A percentile compares a stretch with the other conserved stretches of the same genome.
Evolutionary conservation across 2,329 filamentous ascomycete species (phyloP).

Genomic region (Thermomyces lanuginosus): DNA sequence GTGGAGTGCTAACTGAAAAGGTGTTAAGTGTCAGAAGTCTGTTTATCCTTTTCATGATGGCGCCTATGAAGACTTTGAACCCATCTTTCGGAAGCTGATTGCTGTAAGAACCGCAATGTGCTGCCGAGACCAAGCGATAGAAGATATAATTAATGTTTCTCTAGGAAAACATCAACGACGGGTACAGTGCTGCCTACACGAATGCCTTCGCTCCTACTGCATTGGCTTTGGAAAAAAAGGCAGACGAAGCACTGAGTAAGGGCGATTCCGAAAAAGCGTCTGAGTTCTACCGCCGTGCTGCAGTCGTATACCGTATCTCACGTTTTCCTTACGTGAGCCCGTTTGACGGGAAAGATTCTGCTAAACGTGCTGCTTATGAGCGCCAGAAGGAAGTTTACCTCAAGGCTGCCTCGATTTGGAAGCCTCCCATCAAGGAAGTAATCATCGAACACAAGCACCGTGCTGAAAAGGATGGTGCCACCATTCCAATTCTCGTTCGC

Average conservation of each 20-base stretch:
- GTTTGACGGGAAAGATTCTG: too few relatives aligned
- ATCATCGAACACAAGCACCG: slow-evolving; percentile 42
- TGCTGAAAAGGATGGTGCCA: slow-evolving; percentile 34
- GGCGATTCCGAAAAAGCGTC: slow-evolving; percentile 40
- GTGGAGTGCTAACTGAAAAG: not conserved
- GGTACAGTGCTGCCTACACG: slow-evolving; percentile 50
- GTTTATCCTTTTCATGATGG: slow-evolving; percentile 64
- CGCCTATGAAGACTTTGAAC: slow-evolving; percentile 49
- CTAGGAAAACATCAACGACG: slow-evolving; percentile 45
- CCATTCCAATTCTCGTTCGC: slow-evolving; percentile 50
- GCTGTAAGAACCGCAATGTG: slow-evolving; percentile 28
- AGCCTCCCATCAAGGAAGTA: slow-evolving; percentile 45
- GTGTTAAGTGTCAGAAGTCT: slow-evolving; percentile 42
- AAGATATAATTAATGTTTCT: slow-evolving; percentile 1
- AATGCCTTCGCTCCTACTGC: slow-evolving; percentile 45
- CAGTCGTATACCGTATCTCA: slow-evolving; percentile 56
- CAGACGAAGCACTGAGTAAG: slow-evolving; percentile 33
- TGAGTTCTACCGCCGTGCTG: slow-evolving; percentile 51
- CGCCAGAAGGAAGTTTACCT: slow-evolving; percentile 48
- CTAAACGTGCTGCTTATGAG: slow-evolving; percentile 49
- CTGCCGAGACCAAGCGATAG: slow-evolving; percentile 2
- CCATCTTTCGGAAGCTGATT: slow-evolving; percentile 49
- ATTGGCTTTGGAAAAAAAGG: slow-evolving; percentile 38
- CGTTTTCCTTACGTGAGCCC: slow-evolving; percentile 42
- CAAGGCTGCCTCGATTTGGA: slow-evolving; percentile 39